Conservation (phyloP, 208 protist genomes). For the Endotrypanum monterogeii region DNA sequence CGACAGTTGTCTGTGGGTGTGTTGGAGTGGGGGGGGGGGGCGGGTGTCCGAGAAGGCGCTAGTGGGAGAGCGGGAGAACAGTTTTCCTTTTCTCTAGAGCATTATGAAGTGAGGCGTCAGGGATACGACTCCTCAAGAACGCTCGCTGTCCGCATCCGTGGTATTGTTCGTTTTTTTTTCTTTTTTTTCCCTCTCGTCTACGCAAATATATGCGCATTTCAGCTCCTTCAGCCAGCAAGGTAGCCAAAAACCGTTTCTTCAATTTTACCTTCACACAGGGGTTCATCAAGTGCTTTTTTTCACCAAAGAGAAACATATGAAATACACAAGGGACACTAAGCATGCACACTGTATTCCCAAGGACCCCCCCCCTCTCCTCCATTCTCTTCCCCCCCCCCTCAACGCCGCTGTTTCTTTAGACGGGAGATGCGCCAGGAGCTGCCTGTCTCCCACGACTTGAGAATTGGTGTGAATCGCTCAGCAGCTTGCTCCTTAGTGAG, state of each 20-base stretch:
- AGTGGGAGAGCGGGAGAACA: background rate
- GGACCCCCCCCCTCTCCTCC: background rate
- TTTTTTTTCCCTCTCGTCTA: background rate
- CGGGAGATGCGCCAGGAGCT: constrained; percentile 90
- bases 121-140: background rate
- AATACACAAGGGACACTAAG: too few relatives aligned
- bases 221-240: background rate
- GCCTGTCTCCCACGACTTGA: constrained; percentile 89
- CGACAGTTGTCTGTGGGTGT: too few relatives aligned
- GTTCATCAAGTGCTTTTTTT: background rate
- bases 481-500: constrained; percentile 82
- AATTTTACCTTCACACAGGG: too few relatives aligned
- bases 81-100: background rate
- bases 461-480: constrained; percentile 82
- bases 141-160: background rate
- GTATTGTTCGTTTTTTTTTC: constrained; percentile 16
- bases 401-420: constrained; percentile 57
- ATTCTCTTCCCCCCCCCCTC: too few relatives aligned
- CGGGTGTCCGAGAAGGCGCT: background rate
- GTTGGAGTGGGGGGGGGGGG: too few relatives aligned
- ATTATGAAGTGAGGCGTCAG: background rate
- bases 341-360: background rate
- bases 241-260: background rate
- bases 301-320: background rate
- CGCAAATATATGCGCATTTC: too few relatives aligned